Evolutionary conservation across 768 basidiomycete genomes (phyloP).

Genomic region (Podaxis sp.): DNA sequence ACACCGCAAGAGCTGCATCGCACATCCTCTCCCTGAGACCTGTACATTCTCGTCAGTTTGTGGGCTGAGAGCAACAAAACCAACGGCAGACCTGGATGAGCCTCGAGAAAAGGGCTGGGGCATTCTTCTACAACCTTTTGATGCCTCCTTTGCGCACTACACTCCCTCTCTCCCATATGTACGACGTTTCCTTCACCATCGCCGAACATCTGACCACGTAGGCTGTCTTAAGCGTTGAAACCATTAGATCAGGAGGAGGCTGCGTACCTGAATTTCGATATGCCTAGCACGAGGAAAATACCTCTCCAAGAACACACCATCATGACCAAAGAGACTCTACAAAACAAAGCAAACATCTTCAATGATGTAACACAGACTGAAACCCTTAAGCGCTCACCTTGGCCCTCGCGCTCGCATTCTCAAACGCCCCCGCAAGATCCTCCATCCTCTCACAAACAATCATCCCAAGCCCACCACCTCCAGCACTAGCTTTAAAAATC

Average conservation of each 20-base stretch:
- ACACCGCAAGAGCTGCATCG: conserved; percentile 51
- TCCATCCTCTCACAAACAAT: conserved; percentile 46
- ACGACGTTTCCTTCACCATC: conserved; percentile 58
- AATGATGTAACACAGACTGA: no score
- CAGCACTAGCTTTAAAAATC: conserved; percentile 66
- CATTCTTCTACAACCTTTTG: conserved; percentile 77
- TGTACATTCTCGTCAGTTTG: conserved; percentile 17
- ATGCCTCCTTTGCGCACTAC: conserved; percentile 65
- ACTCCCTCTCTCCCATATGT: conserved; percentile 71
- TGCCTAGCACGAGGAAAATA: conserved; percentile 59
- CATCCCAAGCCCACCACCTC: conserved; percentile 72
- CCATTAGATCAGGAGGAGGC: not conserved
- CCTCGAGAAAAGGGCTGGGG: conserved; percentile 56
- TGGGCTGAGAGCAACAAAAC: not conserved
- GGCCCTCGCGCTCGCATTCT: conserved; percentile 38
- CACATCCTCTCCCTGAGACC: conserved; percentile 49
- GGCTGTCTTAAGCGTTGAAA: not conserved
- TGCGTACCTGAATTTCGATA: conserved; percentile 59
- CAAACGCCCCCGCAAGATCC: conserved; percentile 38
- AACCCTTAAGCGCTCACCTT: conserved; percentile 33
- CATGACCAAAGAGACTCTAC: conserved; percentile 48
- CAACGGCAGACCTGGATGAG: conserved; percentile 39
- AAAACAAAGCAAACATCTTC: not conserved
- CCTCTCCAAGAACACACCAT: conserved; percentile 58
- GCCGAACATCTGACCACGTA: conserved; percentile 54